Conservation (phyloP, 495 filamentous ascomycete genomes). For the Hypoxylon perforatum region DNA sequence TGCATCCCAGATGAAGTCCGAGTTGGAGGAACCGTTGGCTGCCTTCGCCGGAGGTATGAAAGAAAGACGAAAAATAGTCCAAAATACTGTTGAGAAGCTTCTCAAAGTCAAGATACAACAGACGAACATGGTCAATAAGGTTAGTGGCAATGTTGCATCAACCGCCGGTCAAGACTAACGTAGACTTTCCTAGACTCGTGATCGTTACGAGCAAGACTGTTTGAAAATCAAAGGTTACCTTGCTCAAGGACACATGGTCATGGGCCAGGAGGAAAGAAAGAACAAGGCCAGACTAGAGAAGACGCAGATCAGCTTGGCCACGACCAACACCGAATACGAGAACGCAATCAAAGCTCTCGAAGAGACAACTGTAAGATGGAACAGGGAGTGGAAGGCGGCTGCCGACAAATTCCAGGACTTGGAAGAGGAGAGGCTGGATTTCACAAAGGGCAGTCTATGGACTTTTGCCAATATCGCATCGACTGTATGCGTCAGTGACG, state of each 20-base stretch:
- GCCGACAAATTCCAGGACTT: slow-evolving; percentile 99
- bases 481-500: slow-evolving; percentile 99
- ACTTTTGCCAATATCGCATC: slow-evolving; percentile 96
- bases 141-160: slow-evolving; percentile 46
- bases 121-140: slow-evolving; percentile 91
- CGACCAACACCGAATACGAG: slow-evolving; percentile 93
- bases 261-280: slow-evolving; percentile 98
- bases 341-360: slow-evolving; percentile 90
- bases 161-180: slow-evolving; percentile 40
- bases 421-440: slow-evolving; percentile 96
- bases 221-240: slow-evolving; percentile 98
- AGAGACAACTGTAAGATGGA: slow-evolving; percentile 96
- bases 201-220: slow-evolving; percentile 96
- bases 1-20: slow-evolving; percentile 92
- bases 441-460: slow-evolving; percentile 97
- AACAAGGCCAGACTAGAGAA: slow-evolving; percentile 99
- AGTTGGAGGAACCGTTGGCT: slow-evolving; percentile 93
- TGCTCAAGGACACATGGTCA: slow-evolving; percentile 99
- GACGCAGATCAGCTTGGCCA: slow-evolving; percentile 93
- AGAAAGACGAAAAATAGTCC: slow-evolving; percentile 95
- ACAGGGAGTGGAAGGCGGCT: slow-evolving; percentile 95
- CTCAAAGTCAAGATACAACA: slow-evolving; percentile 93
- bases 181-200: slow-evolving; percentile 70
- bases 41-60: slow-evolving; percentile 95
- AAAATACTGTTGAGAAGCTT: slow-evolving; percentile 90